These are phyloP conservation scores for Dendryphion nanum DNA, from an alignment of 2,329 filamentous ascomycete genomes.

Conservation along the genomic window DNA sequence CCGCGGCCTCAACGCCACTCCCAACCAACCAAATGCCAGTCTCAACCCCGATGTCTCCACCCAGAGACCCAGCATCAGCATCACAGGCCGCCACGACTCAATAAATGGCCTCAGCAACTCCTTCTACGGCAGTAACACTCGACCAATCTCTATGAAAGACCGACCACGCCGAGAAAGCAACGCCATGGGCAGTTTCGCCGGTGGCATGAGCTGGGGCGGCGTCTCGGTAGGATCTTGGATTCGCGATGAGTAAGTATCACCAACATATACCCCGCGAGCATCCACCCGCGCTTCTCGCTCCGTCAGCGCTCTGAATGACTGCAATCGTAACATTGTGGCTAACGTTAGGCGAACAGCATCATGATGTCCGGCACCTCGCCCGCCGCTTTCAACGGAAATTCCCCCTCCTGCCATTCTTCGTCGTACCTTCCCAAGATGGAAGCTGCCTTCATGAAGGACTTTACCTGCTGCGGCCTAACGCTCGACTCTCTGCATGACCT, in stretches of 20 bases:
- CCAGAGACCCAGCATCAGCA: conserved; percentile 29
- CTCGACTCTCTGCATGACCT: conserved; percentile 91
- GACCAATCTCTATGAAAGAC: conserved; percentile 61
- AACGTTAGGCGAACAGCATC: conserved; percentile 60
- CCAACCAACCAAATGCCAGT: conserved; percentile 43
- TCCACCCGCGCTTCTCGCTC: too few species aligned
- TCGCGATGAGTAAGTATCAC: conserved; percentile 83
- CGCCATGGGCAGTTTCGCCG: conserved; percentile 61
- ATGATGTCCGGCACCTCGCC: conserved; percentile 97
- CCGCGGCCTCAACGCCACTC: conserved; percentile 29
- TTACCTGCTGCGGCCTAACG: conserved; percentile 88
- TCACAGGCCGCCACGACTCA: conserved; percentile 53
- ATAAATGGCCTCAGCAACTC: conserved; percentile 46
- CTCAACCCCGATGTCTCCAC: conserved; percentile 27
- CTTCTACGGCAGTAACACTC: conserved; percentile 58
- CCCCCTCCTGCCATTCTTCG: conserved; percentile 94
- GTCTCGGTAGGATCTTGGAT: conserved; percentile 97
- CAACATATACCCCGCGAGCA: conserved; percentile 3
- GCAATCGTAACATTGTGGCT: conserved; percentile 19
- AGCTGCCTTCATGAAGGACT: conserved; percentile 96
- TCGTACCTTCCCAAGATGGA: conserved; percentile 96
- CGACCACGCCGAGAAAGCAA: conserved; percentile 58
- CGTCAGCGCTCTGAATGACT: too few species aligned
- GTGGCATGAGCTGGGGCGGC: conserved; percentile 95
- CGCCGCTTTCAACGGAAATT: conserved; percentile 71